A percentile compares a stretch with the other conserved stretches of the same genome.
Conservation (phyloP, 2,329 filamentous ascomycete species). For the Calonectria pseudoturangicola region DNA sequence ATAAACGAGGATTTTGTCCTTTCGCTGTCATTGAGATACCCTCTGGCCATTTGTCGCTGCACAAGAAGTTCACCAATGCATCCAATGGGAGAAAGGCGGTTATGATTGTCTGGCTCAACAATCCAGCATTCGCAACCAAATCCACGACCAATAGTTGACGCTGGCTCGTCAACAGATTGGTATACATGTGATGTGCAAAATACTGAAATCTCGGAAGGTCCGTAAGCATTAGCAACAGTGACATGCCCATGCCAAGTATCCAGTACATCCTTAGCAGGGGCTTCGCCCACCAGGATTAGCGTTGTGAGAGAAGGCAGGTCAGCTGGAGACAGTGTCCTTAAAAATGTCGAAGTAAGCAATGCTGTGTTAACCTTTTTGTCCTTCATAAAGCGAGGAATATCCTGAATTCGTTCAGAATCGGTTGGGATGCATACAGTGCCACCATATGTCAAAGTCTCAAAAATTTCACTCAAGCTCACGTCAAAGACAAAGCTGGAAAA, state of each 20-base stretch:
- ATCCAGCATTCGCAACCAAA: constrained; percentile 28
- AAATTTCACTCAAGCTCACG: constrained; percentile 61
- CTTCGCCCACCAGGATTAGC: constrained; percentile 41
- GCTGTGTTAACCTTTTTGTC: constrained; percentile 1
- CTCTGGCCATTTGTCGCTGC: constrained; percentile 49
- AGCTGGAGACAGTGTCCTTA: constrained; percentile 13
- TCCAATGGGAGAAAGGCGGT: constrained; percentile 49
- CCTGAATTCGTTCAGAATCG: constrained; percentile 55
- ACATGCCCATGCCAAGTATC: constrained; percentile 31
- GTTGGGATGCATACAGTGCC: constrained; percentile 63
- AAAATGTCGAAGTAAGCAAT: constrained; percentile 16
- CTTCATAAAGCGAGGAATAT: constrained; percentile 29
- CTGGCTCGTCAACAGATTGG: background rate
- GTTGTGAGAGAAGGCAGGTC: constrained; percentile 18
- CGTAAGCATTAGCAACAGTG: constrained; percentile 40
- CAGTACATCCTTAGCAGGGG: constrained; percentile 35
- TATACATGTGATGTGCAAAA: constrained; percentile 36
- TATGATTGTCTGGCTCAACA: constrained; percentile 26
- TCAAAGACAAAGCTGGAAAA: constrained; percentile 62
- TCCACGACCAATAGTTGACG: constrained; percentile 31
- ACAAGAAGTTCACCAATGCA: constrained; percentile 53
- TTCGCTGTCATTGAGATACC: constrained; percentile 43
- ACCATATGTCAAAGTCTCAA: constrained; percentile 61
- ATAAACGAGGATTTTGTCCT: constrained; percentile 44
- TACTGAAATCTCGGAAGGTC: constrained; percentile 39